Base-by-base conservation (phyloP, 495 filamentous ascomycete species). In the Aspergillus indologenus region DNA sequence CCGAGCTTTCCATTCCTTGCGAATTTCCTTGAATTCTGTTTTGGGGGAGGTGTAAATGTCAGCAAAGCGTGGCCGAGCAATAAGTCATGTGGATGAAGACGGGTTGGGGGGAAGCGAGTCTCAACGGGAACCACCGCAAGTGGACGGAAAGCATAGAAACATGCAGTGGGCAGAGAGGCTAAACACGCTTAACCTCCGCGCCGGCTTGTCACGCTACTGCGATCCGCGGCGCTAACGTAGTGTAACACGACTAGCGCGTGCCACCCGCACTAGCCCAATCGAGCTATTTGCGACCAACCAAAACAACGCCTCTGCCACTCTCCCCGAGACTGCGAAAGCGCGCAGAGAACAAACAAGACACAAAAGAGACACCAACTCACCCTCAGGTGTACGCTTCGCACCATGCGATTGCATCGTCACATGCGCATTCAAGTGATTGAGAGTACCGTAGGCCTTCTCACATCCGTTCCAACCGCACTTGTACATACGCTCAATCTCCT, bases 401-500 rank as follows among this genome's bases (percentile, higher is more conserved):
- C 93, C 93, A 61, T 98, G 93, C 54, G 87, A 92, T 69, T 98
- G 93, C 93, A 98, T 98, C 19, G 93, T 97, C 51, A 98, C 93
- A 67, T 98, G 93, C 29, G 93, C 93, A 65, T 98, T 98, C 65
- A 98, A 72, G 71, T 98, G 93, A 70, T 98, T 98, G 56, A 98
- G 76, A 22, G 93, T 98, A 56, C 93, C 93, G 66, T 98, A 98
- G 14, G 93, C 93, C 75, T 98, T 98, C 69, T 98, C 94, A 71
- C 94, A 98, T 5, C 92, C 92, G 60, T 96, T 90, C 90, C 91
- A 97, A 11, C 94, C 94, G 75, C 94, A 98, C 74, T 96, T 97
- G 78, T 98, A 98, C 94, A 98, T 98, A 58, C 94, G 87, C 79
- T 98, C 94, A 68, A 98, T 98, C 72, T 98, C 94, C 76, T 98